Evolutionary conservation across 805 yeast species (phyloP).

Genomic region (Lachancea nothofagi): DNA sequence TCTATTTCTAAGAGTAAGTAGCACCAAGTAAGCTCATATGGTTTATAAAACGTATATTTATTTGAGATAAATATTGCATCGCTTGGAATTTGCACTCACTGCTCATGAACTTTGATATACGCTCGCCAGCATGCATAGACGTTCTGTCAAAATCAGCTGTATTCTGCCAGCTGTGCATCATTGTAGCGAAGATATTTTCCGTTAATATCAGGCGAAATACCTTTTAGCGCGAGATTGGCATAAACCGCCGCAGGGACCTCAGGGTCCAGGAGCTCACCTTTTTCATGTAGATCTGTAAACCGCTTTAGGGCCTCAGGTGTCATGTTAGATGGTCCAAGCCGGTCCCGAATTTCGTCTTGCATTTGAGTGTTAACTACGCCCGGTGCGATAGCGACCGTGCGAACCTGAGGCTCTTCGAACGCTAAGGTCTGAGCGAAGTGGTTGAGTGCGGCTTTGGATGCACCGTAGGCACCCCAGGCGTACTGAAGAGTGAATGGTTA

Average conservation of each 20-base stretch:
- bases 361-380: slow-evolving; percentile 91
- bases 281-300: slow-evolving; percentile 58
- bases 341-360: slow-evolving; percentile 76
- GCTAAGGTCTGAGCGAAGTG: slow-evolving; percentile 65
- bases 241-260: slow-evolving; percentile 66
- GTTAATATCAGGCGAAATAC: slow-evolving; percentile 50
- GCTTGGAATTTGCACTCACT: too few relatives aligned
- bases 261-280: slow-evolving; percentile 58
- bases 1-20: too few relatives aligned
- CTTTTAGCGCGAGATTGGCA: slow-evolving; percentile 58
- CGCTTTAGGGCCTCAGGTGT: slow-evolving; percentile 48
- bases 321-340: slow-evolving; percentile 55
- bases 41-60: too few relatives aligned
- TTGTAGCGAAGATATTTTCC: slow-evolving; percentile 66
- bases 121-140: neutral
- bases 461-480: slow-evolving; percentile 91
- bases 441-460: slow-evolving; percentile 88
- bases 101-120: too few relatives aligned
- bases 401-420: slow-evolving; percentile 50
- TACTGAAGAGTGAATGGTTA: slow-evolving; percentile 23
- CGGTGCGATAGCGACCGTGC: slow-evolving; percentile 74
- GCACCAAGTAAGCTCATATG: too few relatives aligned
- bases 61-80: too few relatives aligned
- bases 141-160: neutral
- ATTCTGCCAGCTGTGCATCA: slow-evolving; percentile 32